Conservation (phyloP, 805 yeast species). For the Wickerhamiella qilinensis region DNA sequence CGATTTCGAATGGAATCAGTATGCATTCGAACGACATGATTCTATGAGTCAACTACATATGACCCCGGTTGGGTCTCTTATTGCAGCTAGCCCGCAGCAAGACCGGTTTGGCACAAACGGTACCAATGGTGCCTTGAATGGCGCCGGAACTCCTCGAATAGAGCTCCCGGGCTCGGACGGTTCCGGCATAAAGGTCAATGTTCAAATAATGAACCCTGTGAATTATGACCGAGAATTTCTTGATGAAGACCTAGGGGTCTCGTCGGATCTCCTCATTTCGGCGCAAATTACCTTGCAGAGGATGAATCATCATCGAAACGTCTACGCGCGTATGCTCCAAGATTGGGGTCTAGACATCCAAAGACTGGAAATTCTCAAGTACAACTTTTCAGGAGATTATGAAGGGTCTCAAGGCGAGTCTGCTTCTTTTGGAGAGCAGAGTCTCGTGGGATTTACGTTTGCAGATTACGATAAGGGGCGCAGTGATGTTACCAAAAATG, state of each 20-base stretch:
- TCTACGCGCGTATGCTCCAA: conserved; percentile 63
- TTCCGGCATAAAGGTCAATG: neutral
- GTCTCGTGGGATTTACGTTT: neutral
- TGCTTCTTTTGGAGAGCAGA: neutral
- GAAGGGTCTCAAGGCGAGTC: neutral
- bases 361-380: conserved; percentile 61
- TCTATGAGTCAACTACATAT: neutral
- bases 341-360: conserved; percentile 76
- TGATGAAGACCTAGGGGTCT: neutral
- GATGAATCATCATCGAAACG: conserved; percentile 26
- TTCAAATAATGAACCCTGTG: neutral
- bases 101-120: too few relatives aligned
- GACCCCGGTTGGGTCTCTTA: neutral
- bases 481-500: neutral
- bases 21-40: neutral
- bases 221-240: neutral
- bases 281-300: neutral
- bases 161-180: neutral
- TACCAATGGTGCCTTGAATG: neutral
- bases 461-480: neutral
- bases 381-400: conserved; percentile 14
- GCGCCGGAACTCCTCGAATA: too few relatives aligned
- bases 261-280: neutral
- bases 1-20: neutral
- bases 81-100: too few relatives aligned